phyloP scores from a whole-genome alignment of 495 filamentous ascomycete genomes.

The Terfezia boudieri region DNA sequence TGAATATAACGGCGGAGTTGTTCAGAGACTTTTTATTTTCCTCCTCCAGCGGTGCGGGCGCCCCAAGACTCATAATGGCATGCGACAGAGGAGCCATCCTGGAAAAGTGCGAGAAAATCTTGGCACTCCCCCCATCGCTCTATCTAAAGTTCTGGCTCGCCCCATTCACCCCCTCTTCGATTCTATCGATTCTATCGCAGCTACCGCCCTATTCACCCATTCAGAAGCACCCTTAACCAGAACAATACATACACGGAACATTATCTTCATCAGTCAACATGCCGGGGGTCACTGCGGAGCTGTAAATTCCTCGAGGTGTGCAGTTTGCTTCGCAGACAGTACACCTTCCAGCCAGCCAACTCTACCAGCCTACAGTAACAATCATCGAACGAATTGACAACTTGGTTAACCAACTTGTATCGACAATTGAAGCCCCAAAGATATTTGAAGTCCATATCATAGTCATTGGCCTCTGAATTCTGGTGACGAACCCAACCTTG shows the following conservation, averaged over 20 bases:
- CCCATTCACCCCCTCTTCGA: too few relatives aligned
- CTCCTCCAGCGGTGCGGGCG: too few relatives aligned
- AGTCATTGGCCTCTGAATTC: neutral
- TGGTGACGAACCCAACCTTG: neutral
- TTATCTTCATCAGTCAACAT: neutral
- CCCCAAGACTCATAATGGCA: too few relatives aligned
- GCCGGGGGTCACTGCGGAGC: neutral
- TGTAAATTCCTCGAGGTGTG: neutral
- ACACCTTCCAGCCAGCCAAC: neutral
- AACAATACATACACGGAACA: neutral
- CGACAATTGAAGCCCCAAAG: neutral
- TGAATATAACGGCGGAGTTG: too few relatives aligned
- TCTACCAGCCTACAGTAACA: neutral
- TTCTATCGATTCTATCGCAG: too few relatives aligned
- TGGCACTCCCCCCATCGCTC: too few relatives aligned
- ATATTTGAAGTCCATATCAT: neutral
- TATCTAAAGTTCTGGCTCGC: too few relatives aligned
- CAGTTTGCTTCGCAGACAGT: neutral
- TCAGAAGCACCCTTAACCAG: too few relatives aligned
- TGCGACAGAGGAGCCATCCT: too few relatives aligned
- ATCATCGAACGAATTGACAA: neutral
- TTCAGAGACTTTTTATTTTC: too few relatives aligned
- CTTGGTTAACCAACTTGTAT: neutral
- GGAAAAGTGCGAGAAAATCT: too few relatives aligned
- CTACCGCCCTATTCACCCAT: too few relatives aligned